phyloP scores from a whole-genome alignment of 495 filamentous ascomycete genomes.

The Podospora appendiculata region DNA sequence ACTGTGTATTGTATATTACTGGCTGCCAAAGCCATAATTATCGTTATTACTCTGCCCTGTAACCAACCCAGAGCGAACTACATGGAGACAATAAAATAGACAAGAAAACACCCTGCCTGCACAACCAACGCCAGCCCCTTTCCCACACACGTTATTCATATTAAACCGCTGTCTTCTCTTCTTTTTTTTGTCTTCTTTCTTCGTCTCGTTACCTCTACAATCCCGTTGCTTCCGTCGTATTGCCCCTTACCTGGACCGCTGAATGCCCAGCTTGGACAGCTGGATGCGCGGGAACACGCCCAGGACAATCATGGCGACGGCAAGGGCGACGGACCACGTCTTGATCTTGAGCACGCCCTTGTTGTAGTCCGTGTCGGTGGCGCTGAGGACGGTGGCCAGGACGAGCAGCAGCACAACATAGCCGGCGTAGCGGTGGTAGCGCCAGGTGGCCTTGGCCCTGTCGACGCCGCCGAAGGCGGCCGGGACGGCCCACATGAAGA shows the following conservation, averaged over 20 bases:
- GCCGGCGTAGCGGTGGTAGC: constrained; percentile 77
- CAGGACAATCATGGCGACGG: constrained; percentile 50
- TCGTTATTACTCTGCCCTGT: too few relatives aligned
- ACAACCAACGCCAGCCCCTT: too few relatives aligned
- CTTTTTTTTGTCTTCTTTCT: too few relatives aligned
- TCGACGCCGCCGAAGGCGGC: constrained; percentile 66
- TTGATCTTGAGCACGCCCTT: constrained; percentile 54
- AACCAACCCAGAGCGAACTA: too few relatives aligned
- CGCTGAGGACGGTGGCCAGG: constrained; percentile 65
- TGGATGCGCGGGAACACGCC: constrained; percentile 74
- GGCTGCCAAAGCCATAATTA: too few relatives aligned
- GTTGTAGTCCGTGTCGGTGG: constrained; percentile 67
- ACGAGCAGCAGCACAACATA: constrained; percentile 65
- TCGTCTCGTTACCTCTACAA: too few relatives aligned
- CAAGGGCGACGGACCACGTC: constrained; percentile 61
- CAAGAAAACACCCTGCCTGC: too few relatives aligned
- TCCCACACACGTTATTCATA: too few relatives aligned
- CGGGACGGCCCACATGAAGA: constrained; percentile 70
- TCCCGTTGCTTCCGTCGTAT: too few relatives aligned
- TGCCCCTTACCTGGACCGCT: background rate
- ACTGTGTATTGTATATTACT: too few relatives aligned
- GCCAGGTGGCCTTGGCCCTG: constrained; percentile 75
- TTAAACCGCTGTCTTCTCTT: too few relatives aligned
- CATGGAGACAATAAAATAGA: too few relatives aligned
- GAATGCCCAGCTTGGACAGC: constrained; percentile 70